Evolutionary conservation across 352 stramenopile genomes (phyloP), one percentile per base, ranked within the genome.

Genomic region (Globisporangium nunn): DNA sequence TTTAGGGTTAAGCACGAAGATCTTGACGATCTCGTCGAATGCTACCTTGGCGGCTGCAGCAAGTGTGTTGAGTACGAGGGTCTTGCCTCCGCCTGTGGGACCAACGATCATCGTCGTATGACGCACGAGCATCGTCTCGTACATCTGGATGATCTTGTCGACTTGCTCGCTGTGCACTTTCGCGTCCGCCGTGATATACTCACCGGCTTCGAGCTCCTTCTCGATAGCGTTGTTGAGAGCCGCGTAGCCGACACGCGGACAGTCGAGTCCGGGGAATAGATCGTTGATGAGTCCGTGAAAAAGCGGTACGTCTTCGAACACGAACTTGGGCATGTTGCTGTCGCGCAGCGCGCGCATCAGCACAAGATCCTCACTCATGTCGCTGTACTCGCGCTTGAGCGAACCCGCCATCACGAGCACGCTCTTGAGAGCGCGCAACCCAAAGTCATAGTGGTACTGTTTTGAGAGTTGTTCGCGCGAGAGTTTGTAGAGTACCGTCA

Each of bases 121-220:
- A 2, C 95, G 83, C 35, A 98, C 91, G 4, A 98, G 74, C 88
- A 98, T 96, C 0, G 90, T 98, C 71, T 98, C 93, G 67, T 98
- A 98, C 88, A 98, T 97, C 54, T 98, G 94, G 37, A 98, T 97
- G 52, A 96, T 93, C 68, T 98, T 98, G 66, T 98, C 93, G n/a
- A 98, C 89, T 62, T 97, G 88, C 12, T 96, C 83, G 29, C 86
- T 81, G 67, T 91, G 91, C 4, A 91, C 86, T 1, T 64, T 51
- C 0, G 74, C 46, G 41, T 97, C 82, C 5, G 60, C 78, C 15
- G 71, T 96, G 45, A 78, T 87, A 56, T 92, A 98, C 45, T 93
- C 87, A 10, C 85, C 77, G 11, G 70, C 66, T 29, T 92, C 69
- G 4, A 98, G 71, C 33, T 98, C 87, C 2, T 56, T 64, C 41